Conservation (phyloP, 805 yeast species). For the Saturnispora sekii region DNA sequence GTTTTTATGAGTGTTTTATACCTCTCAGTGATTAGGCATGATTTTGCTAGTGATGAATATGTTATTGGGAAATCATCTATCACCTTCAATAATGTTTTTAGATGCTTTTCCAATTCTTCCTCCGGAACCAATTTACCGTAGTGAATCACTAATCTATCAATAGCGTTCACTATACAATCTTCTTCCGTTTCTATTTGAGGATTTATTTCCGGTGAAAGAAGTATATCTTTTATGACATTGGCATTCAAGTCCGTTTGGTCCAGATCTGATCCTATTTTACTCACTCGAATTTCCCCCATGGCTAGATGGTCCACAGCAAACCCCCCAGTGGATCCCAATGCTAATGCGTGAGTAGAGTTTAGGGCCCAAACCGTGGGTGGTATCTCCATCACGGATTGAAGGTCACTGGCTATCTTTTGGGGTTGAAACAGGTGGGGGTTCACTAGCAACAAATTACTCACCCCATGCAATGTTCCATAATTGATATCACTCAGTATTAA, state of each 20-base stretch:
- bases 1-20: not conserved
- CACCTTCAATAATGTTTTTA: not conserved
- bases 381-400: too few relatives aligned
- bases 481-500: not conserved
- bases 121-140: not conserved
- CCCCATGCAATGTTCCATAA: too few relatives aligned
- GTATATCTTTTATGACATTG: not conserved
- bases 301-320: slow-evolving; percentile 3
- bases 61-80: not conserved
- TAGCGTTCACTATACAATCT: not conserved
- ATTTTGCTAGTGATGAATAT: not conserved
- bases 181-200: not conserved
- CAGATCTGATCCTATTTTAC: not conserved
- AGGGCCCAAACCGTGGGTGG: not conserved
- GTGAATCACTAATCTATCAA: not conserved
- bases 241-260: not conserved
- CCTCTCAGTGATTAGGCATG: not conserved
- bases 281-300: slow-evolving; percentile 6
- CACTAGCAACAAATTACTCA: not conserved
- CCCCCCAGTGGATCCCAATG: not conserved
- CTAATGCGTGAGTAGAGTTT: slow-evolving; percentile 1
- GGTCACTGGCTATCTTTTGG: not conserved
- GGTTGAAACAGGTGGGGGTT: slow-evolving; percentile 1
- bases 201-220: not conserved
- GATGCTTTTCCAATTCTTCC: not conserved